Evolutionary conservation across 495 filamentous ascomycete species (phyloP).

Genomic region (Glarea lozoyensis): DNA sequence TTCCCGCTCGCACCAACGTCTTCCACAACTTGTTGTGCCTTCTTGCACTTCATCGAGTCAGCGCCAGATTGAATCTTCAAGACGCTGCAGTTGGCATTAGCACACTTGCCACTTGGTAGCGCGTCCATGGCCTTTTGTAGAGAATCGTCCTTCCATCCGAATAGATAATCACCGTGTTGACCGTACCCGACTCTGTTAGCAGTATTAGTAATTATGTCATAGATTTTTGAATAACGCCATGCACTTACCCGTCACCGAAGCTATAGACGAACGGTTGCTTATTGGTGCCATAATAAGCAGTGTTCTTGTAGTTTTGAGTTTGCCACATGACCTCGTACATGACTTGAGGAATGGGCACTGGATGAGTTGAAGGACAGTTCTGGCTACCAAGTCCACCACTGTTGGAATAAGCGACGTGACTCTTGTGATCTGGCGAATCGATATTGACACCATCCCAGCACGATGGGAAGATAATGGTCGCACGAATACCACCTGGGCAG

Average conservation of each 20-base stretch:
- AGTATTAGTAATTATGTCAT: conserved; percentile 32
- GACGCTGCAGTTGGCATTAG: conserved; percentile 26
- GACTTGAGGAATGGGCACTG: conserved; percentile 43
- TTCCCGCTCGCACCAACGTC: conserved; percentile 15
- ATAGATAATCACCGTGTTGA: conserved; percentile 67
- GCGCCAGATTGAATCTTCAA: conserved; percentile 26
- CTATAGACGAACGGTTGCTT: conserved; percentile 27
- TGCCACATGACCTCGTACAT: conserved; percentile 53
- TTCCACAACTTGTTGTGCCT: conserved; percentile 25
- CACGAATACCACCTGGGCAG: conserved; percentile 5
- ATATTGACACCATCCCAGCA: conserved; percentile 80
- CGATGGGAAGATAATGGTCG: conserved; percentile 54
- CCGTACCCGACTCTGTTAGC: conserved; percentile 27
- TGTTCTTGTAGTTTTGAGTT: conserved; percentile 37
- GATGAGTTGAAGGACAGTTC: conserved; percentile 38
- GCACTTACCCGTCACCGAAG: conserved; percentile 25
- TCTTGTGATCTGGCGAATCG: conserved; percentile 36
- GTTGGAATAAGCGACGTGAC: conserved; percentile 41
- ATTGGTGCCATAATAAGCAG: conserved; percentile 33
- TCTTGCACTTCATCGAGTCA: conserved; percentile 26
- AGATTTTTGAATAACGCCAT: neutral
- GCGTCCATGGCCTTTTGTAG: conserved; percentile 30
- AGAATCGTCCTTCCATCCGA: conserved; percentile 51
- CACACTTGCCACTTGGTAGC: conserved; percentile 20
- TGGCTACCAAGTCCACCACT: conserved; percentile 26